These are phyloP conservation scores for Benincasa hispida DNA, from an alignment of 306 rosid species.

Conservation along the genomic window DNA sequence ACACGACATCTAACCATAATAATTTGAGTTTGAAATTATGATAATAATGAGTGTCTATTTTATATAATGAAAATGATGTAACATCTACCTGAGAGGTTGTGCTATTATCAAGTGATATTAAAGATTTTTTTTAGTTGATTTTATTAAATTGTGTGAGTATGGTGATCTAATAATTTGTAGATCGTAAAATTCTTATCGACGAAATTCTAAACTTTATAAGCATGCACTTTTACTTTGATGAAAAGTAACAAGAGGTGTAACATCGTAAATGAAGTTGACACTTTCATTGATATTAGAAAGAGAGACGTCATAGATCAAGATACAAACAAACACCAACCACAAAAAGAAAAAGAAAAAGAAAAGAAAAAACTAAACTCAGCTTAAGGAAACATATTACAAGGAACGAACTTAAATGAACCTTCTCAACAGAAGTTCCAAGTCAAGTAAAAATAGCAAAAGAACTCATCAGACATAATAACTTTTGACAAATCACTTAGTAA, in stretches of 20 bases:
- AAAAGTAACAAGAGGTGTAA: not conserved
- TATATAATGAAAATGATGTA: not conserved
- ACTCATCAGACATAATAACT: too few relatives aligned
- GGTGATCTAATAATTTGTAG: not conserved
- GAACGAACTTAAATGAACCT: too few relatives aligned
- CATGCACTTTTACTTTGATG: not conserved
- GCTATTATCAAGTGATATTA: not conserved
- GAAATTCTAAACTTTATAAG: not conserved
- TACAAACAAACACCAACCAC: too few relatives aligned
- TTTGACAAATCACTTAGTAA: too few relatives aligned
- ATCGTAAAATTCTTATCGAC: not conserved
- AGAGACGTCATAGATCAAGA: too few relatives aligned
- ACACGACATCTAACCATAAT: not conserved
- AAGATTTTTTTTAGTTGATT: not conserved
- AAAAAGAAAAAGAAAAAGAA: too few relatives aligned
- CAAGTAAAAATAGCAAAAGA: too few relatives aligned
- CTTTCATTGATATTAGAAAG: too few relatives aligned
- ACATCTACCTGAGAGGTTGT: not conserved
- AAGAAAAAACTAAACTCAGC: too few relatives aligned
- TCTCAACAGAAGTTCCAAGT: too few relatives aligned
- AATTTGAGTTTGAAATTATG: not conserved
- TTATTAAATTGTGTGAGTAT: not conserved
- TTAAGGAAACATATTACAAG: too few relatives aligned
- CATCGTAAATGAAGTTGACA: too few relatives aligned
- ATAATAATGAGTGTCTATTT: not conserved